These are phyloP conservation scores for Aureobasidium zeae DNA, from an alignment of 2,329 filamentous ascomycete genomes.

Conservation along the genomic window DNA sequence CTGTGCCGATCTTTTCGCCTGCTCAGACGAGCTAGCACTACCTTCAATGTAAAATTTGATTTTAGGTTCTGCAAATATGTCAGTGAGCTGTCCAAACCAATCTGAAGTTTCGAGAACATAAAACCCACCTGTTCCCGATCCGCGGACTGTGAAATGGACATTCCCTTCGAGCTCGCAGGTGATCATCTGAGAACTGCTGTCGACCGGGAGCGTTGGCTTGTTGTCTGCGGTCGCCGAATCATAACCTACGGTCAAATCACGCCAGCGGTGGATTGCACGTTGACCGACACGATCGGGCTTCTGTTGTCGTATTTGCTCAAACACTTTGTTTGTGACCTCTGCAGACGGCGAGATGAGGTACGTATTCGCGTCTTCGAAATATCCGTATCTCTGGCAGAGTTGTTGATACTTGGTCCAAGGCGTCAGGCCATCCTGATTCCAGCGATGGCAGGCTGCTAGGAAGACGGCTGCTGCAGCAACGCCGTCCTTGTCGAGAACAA, in stretches of 20 bases:
- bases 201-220: constrained; percentile 47
- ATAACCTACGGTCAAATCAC: constrained; percentile 52
- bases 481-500: constrained; percentile 57
- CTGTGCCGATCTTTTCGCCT: constrained; percentile 37
- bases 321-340: constrained; percentile 44
- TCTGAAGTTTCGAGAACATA: too few species aligned
- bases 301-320: constrained; percentile 41
- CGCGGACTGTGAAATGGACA: constrained; percentile 51
- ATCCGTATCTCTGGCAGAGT: constrained; percentile 49
- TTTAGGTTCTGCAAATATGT: constrained; percentile 54
- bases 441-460: constrained; percentile 45
- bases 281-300: constrained; percentile 28
- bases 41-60: constrained; percentile 52
- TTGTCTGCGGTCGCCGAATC: constrained; percentile 47
- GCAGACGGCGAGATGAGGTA: constrained; percentile 53
- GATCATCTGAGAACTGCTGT: constrained; percentile 53
- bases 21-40: constrained; percentile 32
- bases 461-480: constrained; percentile 53
- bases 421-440: constrained; percentile 45
- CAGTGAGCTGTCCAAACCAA: too few species aligned
- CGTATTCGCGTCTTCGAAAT: constrained; percentile 54
- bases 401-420: constrained; percentile 48
- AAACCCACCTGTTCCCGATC: constrained; percentile 43
- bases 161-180: constrained; percentile 49
- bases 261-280: constrained; percentile 48